Conservation (phyloP, 2,329 filamentous ascomycete species). For the Colletotrichum lentis region DNA sequence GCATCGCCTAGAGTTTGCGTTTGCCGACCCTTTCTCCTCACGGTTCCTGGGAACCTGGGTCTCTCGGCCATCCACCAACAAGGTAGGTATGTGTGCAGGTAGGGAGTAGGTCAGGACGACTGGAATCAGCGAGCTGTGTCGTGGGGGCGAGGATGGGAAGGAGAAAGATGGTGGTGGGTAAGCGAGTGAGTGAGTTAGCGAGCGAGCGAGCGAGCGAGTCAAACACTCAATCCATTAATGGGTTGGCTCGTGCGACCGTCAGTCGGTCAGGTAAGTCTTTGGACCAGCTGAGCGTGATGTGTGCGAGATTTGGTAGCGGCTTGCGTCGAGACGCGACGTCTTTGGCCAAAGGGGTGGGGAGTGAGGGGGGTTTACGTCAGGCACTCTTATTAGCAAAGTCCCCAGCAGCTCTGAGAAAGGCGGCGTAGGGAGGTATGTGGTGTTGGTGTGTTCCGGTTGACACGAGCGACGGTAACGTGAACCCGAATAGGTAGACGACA, state of each 20-base stretch:
- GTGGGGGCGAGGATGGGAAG: conserved; percentile 14
- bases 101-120: neutral
- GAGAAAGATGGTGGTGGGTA: neutral
- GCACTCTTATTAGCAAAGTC: conserved; percentile 19
- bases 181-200: conserved; percentile 12
- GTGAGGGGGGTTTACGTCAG: conserved; percentile 29
- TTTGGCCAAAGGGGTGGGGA: conserved; percentile 15
- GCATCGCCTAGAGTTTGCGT: conserved; percentile 25
- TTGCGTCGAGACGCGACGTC: conserved; percentile 12
- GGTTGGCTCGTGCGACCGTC: conserved; percentile 34
- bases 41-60: conserved; percentile 20
- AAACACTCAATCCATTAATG: conserved; percentile 16
- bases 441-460: conserved; percentile 7
- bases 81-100: neutral
- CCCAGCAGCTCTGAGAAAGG: conserved; percentile 8
- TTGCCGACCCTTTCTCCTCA: conserved; percentile 27
- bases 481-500: conserved; percentile 7
- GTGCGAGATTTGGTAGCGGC: neutral
- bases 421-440: conserved; percentile 1
- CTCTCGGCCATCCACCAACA: conserved; percentile 22
- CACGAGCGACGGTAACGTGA: conserved; percentile 19
- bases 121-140: conserved; percentile 14
- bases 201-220: conserved; percentile 21
- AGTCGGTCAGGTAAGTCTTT: conserved; percentile 26
- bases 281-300: conserved; percentile 19